Percentiles rank a stretch among this genome's conserved stretches.
These are phyloP conservation scores for Tuber umbilicatum DNA, from an alignment of 495 filamentous ascomycete genomes.

Conservation along the genomic window DNA sequence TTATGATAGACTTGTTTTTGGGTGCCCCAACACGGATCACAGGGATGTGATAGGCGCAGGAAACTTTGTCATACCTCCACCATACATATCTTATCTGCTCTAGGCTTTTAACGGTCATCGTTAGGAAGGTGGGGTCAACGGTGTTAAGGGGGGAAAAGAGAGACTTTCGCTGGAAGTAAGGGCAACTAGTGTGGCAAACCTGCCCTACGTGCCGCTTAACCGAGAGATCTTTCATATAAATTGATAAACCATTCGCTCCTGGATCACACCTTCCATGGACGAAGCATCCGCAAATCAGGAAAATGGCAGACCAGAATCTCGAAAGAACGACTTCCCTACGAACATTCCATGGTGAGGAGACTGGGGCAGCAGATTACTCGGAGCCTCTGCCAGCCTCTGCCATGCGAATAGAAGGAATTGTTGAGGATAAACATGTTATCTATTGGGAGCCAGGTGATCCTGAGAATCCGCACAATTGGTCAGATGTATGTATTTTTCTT, in stretches of 20 bases:
- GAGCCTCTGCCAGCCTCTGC: conserved; percentile 21
- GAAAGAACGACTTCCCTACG: conserved; percentile 26
- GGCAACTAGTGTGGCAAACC: neutral
- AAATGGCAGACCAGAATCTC: conserved; percentile 26
- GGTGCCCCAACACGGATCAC: neutral
- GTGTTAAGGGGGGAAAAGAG: neutral
- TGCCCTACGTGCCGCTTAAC: neutral
- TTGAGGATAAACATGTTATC: conserved; percentile 23
- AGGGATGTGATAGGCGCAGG: neutral
- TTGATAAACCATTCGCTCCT: neutral
- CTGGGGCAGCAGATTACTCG: conserved; percentile 17
- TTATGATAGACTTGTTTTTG: neutral
- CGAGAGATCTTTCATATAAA: conserved; percentile 3
- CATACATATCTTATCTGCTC: neutral
- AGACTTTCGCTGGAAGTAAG: neutral
- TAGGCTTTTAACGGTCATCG: neutral
- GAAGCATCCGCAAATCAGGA: neutral
- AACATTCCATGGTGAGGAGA: conserved; percentile 20
- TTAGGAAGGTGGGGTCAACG: neutral
- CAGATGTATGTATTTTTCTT: conserved; percentile 18
- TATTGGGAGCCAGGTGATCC: conserved; percentile 47
- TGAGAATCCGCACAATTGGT: conserved; percentile 53
- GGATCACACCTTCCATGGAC: neutral
- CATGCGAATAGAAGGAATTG: conserved; percentile 22
- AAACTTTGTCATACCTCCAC: neutral